These are phyloP conservation scores for Pythium utonaiense DNA, from an alignment of 352 stramenopile species.

Conservation along the genomic window DNA sequence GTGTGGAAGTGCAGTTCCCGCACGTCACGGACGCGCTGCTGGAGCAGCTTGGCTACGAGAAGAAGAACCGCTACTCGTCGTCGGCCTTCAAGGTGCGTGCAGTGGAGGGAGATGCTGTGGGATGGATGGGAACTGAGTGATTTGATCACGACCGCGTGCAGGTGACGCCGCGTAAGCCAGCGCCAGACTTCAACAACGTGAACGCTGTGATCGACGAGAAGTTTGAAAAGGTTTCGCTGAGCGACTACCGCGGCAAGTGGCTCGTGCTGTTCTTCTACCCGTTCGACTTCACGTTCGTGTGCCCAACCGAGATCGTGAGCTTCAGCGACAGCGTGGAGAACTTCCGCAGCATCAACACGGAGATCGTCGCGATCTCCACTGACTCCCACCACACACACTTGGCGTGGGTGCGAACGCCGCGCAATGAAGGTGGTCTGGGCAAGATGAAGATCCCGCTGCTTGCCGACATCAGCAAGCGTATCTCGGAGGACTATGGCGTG, in stretches of 20 bases:
- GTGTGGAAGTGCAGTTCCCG: conserved; percentile 74
- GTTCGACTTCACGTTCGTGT: conserved; percentile 88
- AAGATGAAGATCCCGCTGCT: conserved; percentile 84
- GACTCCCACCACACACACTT: conserved; percentile 86
- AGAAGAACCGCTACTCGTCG: conserved; percentile 76
- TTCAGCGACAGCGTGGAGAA: conserved; percentile 68
- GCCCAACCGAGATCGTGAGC: conserved; percentile 79
- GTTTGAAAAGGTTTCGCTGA: conserved; percentile 77
- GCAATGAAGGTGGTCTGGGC: conserved; percentile 67
- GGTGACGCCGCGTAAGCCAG: conserved; percentile 69
- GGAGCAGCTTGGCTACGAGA: conserved; percentile 73
- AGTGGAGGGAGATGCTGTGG: not conserved
- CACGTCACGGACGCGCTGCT: conserved; percentile 72
- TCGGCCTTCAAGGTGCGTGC: conserved; percentile 54
- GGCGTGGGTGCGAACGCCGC: conserved; percentile 79
- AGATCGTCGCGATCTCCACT: conserved; percentile 77
- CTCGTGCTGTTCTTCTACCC: conserved; percentile 88
- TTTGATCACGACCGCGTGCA: conserved; percentile 6
- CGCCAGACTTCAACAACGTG: conserved; percentile 67
- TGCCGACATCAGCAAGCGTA: conserved; percentile 80
- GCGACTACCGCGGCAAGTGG: conserved; percentile 73
- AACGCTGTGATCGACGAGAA: conserved; percentile 78
- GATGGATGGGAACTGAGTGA: not conserved
- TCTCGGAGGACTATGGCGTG: conserved; percentile 82
- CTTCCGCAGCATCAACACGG: conserved; percentile 78